These are phyloP conservation scores for Aeschynomene evenia DNA, from an alignment of 306 rosid genomes.

Conservation along the genomic window DNA sequence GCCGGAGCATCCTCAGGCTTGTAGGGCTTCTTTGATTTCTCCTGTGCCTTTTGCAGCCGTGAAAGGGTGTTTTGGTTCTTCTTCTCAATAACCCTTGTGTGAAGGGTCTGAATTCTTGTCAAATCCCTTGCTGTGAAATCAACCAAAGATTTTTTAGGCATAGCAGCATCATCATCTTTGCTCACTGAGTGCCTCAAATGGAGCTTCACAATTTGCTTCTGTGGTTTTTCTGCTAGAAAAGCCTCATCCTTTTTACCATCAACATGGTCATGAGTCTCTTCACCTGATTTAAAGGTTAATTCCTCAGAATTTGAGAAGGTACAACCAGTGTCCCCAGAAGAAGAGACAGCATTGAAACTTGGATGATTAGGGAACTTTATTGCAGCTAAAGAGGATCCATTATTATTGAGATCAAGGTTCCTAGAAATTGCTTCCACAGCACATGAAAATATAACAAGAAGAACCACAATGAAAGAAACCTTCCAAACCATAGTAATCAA, in stretches of 20 bases:
- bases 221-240: slow-evolving; percentile 14
- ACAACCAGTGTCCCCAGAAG: slow-evolving; percentile 59
- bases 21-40: slow-evolving; percentile 18
- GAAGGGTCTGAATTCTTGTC: slow-evolving; percentile 78
- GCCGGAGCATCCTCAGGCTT: slow-evolving; percentile 36
- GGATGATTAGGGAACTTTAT: slow-evolving; percentile 68
- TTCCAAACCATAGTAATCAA: slow-evolving; percentile 40
- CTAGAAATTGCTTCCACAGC: slow-evolving; percentile 33
- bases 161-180: slow-evolving; percentile 16
- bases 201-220: slow-evolving; percentile 59
- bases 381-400: slow-evolving; percentile 67
- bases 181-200: slow-evolving; percentile 52
- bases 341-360: slow-evolving; percentile 57
- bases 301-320: slow-evolving; percentile 37
- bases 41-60: slow-evolving; percentile 46
- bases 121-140: slow-evolving; percentile 63
- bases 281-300: slow-evolving; percentile 21
- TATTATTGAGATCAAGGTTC: slow-evolving; percentile 40
- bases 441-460: slow-evolving; percentile 38
- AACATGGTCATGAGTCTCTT: slow-evolving; percentile 24
- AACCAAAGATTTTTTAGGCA: slow-evolving; percentile 44
- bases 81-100: slow-evolving; percentile 60
- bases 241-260: slow-evolving; percentile 16
- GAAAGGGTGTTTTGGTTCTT: slow-evolving; percentile 81
- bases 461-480: slow-evolving; percentile 32